Conservation (phyloP, 306 rosid genomes). For the Ziziphus jujuba region DNA sequence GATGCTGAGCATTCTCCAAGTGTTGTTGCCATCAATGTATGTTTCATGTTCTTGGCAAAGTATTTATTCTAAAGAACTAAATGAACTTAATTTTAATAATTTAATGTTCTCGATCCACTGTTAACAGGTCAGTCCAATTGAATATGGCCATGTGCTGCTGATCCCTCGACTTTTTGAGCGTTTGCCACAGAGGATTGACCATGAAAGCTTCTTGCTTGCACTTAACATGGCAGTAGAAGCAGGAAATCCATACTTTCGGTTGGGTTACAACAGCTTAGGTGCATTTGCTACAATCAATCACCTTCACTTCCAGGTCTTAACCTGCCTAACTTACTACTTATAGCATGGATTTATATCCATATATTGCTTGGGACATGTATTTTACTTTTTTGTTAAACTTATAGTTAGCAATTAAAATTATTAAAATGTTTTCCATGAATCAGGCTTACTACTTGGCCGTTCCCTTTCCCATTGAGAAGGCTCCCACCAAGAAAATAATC, state of each 20-base stretch:
- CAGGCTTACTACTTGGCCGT: conserved; percentile 89
- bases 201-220: conserved; percentile 75
- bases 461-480: conserved; percentile 93
- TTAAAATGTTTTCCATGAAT: conserved; percentile 14
- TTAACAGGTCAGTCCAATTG: conserved; percentile 95
- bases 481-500: conserved; percentile 67
- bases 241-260: conserved; percentile 63
- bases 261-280: conserved; percentile 96
- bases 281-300: conserved; percentile 98
- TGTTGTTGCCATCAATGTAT: conserved; percentile 86
- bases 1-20: conserved; percentile 77
- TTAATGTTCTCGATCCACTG: conserved; percentile 7
- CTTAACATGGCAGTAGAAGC: conserved; percentile 88
- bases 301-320: conserved; percentile 90
- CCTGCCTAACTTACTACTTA: background rate
- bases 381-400: conserved; percentile 1
- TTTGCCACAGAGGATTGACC: conserved; percentile 88
- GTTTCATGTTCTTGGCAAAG: conserved; percentile 14
- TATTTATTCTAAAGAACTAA: background rate
- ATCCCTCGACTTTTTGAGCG: conserved; percentile 75
- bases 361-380: background rate
- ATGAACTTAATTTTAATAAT: background rate
- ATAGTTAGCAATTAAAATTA: conserved; percentile 1
- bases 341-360: background rate
- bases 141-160: conserved; percentile 89